Evolutionary conservation across 495 filamentous ascomycete genomes (phyloP), one percentile per base, ranked within the genome.

Genomic region (Penicillium goetzii): DNA sequence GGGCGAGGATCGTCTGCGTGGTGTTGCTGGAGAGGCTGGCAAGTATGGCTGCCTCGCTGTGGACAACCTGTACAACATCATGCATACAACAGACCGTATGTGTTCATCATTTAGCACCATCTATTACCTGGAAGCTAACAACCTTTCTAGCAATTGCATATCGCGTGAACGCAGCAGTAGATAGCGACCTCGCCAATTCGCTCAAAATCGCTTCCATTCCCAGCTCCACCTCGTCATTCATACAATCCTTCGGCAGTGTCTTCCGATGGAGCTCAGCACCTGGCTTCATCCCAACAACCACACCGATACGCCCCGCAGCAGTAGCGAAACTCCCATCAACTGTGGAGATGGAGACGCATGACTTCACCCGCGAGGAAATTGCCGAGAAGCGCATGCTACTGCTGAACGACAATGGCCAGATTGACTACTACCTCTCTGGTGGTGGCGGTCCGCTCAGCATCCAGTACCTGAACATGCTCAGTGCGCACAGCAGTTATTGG

Each of bases 401-500:
- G 36, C 83, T 99, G 4, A 99, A 99, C 64, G 95, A 98, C 64
- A 97, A 97, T 62, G 93, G 92, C 0, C 95, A 97, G 75, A 86
- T 99, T 38, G 95, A 99, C 73, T 99, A 86, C 69, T 96, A 86
- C 62, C 76, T 99, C 4, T 85, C 85, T 47, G 90, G 90, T 47
- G 90, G 91, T 0, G 86, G 89, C 23, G 92, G 94, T 0, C 84
- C 92, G 4, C 80, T 98, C 30, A 93, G 96, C 76, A 91, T 97
- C 56, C 93, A 97, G 80, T 99, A 99, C 72, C 74, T 97, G 4
- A 97, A 96, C 65, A 99, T 99, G 94, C 76, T 99, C 61, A 90
- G 92, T 59, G 95, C 95, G n/a, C 95, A 99, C 75, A 92, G 90
- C 60, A 92, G 89, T 63, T 99, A 99, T 69, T 98, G 95, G 95